Evolutionary conservation across 1,139 yeast genomes (phyloP), one percentile per base, ranked within the genome.

Genomic region (Eremothecium cymbalariae): DNA sequence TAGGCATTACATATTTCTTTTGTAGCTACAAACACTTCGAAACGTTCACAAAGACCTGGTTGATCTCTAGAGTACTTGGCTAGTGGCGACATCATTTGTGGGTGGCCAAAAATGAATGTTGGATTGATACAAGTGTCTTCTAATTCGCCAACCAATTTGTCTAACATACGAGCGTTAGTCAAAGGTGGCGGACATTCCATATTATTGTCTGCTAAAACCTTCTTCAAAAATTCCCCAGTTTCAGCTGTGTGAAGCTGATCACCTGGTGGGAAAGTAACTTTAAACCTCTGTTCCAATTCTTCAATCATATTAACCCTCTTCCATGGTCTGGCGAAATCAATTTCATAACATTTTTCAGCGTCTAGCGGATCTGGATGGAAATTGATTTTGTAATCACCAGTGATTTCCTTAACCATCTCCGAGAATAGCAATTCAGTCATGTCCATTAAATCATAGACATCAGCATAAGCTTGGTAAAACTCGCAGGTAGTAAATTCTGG

Each of bases 41-140:
- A 90, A 65, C 98, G 79, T 68, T 90, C 98, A 74, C 97, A 86
- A 57, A 90, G 70, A 54, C 98, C 98, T 39, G 95, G 94, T 48
- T 74, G 72, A 37, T 78, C 72, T 65, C 98, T 81, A 62, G 90
- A 86, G 68, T 83, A 84, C 71, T 90, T 90, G 59, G 98, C 98
- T 64, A 90, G 74, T 47, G 98, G 98, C 43, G 97, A 90, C 98
- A 90, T 90, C 94, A 90, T 85, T 69, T 90, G 96, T 43, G 98
- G 98, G 64, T 90, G 98, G 48, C 98, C 98, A 56, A 85, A 88
- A 64, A 90, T 83, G 65, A 90, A 90, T 31, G 98, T 90, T 53
- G 98, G 98, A 72, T 85, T 90, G 64, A 88, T 83, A 59, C 94
- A 84, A 37, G 77, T 70, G 57, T 86, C 96, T 70, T 90, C 98